phyloP scores from a whole-genome alignment of 768 basidiomycete species.

The Mycena vulgaris region DNA sequence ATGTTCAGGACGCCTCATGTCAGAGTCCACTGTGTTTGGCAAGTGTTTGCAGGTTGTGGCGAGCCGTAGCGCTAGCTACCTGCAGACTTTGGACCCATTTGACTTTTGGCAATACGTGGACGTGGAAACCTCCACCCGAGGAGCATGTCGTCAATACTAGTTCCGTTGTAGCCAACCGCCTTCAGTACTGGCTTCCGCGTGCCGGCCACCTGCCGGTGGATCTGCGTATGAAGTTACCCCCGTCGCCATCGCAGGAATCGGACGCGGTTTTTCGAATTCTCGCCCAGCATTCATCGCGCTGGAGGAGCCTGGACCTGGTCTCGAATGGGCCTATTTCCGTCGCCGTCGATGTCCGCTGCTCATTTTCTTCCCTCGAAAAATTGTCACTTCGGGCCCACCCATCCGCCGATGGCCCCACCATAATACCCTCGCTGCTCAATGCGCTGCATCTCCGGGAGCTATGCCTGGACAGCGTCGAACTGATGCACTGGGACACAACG shows the following conservation, averaged over 20 bases:
- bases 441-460: slow-evolving; percentile 4
- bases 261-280: background rate
- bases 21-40: slow-evolving; percentile 1
- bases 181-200: slow-evolving; percentile 5
- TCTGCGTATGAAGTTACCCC: background rate
- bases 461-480: background rate
- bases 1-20: background rate
- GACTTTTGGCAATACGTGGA: no score
- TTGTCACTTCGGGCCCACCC: background rate
- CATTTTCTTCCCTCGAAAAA: slow-evolving; percentile 1
- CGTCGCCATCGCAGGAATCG: background rate
- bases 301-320: background rate
- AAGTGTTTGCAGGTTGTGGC: slow-evolving; percentile 12
- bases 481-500: background rate
- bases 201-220: background rate
- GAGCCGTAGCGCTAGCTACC: slow-evolving; percentile 6
- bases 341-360: slow-evolving; percentile 5
- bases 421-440: background rate
- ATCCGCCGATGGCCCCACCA: background rate
- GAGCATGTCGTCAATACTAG: no score
- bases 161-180: background rate
- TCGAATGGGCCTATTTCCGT: slow-evolving; percentile 4
- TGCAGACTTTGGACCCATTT: background rate
- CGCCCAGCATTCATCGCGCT: background rate
- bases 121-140: no score